Evolutionary conservation across 176 grass and related monocot genomes (phyloP), one percentile per base, ranked within the genome.

Genomic region (Puccinellia tenuiflora): DNA sequence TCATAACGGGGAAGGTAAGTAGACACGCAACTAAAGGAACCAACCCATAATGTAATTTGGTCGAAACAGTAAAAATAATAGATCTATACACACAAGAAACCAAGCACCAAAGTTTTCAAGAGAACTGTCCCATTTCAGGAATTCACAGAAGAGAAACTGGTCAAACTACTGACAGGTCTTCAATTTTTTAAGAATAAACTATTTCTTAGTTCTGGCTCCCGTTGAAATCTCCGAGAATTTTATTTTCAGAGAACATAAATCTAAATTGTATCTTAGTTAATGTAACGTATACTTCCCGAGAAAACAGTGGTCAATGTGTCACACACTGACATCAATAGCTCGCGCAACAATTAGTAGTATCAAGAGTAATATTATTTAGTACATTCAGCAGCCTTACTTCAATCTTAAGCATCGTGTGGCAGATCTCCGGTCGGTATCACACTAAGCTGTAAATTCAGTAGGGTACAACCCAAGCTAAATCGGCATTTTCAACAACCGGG

Each of bases 391-490:
- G 47, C 13, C 33, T 24, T 46, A 24, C 35, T 17, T 40, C 31
- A 67, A 28, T 28, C 57, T 18, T 59, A 33, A 29, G 24, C 22
- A 80, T 15, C n/a, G 0, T 0, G 17, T 30, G 14, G 42, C 52
- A 82, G 63, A 76, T 82, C 79, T 39, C 46, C 21, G 1, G 51
- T 66, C 14, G 18, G 55, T 42, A 67, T 45, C 24, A 25, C 40
- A 83, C 14, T 24, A 29, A 0, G n/a, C 12, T 17, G 25, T 46
- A 45, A 14, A 29, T 67, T 74, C 26, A 64, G 45, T 73, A 38
- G 76, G n/a, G 81, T 80, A 40, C 9, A 85, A 50, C 51, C 39
- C 60, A 84, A 81, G 79, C 48, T 76, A 63, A 68, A 54, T 25
- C 13, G 22, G 52, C 10, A 18, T 18, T 25, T 53, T 57, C 29